These are phyloP conservation scores for Phytophthora fragariaefolia DNA, from an alignment of 352 stramenopile genomes.

Conservation along the genomic window DNA sequence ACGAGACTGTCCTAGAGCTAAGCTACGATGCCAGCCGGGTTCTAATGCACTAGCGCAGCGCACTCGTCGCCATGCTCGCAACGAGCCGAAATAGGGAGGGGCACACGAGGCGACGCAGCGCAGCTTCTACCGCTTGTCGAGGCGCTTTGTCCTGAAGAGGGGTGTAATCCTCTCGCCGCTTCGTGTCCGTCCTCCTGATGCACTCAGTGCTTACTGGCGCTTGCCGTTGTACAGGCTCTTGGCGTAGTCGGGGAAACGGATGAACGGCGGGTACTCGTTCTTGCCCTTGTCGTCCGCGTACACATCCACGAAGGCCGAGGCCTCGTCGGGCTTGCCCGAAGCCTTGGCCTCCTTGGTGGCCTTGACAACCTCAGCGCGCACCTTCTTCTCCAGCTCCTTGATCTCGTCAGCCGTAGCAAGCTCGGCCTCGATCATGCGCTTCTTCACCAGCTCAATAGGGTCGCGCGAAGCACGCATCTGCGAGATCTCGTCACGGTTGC, in stretches of 20 bases:
- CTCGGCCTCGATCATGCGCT: constrained; percentile 95
- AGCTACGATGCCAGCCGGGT: constrained; percentile 30
- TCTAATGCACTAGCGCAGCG: constrained; percentile 32
- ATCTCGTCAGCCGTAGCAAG: constrained; percentile 97
- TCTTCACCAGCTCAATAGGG: constrained; percentile 99
- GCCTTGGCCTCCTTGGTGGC: constrained; percentile 94
- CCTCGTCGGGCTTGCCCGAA: constrained; percentile 53
- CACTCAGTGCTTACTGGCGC: constrained; percentile 38
- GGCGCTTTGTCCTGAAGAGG: constrained; percentile 35
- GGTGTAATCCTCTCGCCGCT: constrained; percentile 28
- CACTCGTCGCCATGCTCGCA: constrained; percentile 28
- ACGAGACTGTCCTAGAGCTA: constrained; percentile 37
- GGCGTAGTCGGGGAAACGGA: constrained; percentile 96
- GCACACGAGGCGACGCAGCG: constrained; percentile 25
- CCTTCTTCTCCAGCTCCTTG: constrained; percentile 99
- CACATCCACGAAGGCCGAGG: constrained; percentile 84
- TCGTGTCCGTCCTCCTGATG: constrained; percentile 9
- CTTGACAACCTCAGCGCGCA: constrained; percentile 97
- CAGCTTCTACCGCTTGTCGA: constrained; percentile 46
- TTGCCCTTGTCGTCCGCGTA: constrained; percentile 91
- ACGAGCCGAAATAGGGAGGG: constrained; percentile 27
- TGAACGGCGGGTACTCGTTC: constrained; percentile 95
- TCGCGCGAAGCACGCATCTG: constrained; percentile 98
- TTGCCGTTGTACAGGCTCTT: constrained; percentile 95
- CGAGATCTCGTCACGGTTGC: constrained; percentile 99